Evolutionary conservation across 305 asterid genomes (phyloP).

Genomic region (Coffea humblotiana): DNA sequence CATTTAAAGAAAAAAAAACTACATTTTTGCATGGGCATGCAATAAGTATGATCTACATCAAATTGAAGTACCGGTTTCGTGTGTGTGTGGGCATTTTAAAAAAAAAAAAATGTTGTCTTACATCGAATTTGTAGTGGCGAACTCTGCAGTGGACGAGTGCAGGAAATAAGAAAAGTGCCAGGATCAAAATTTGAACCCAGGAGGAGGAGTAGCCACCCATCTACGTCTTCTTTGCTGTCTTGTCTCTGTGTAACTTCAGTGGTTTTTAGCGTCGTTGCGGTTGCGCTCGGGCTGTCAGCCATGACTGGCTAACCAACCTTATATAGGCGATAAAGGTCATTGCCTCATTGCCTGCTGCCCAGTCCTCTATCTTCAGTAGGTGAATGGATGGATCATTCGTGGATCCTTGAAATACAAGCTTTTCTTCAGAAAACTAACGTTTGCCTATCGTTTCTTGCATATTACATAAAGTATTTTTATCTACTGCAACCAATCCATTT

Average conservation of each 20-base stretch:
- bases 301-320: constrained; percentile 48
- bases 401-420: constrained; percentile 46
- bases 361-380: constrained; percentile 80
- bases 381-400: constrained; percentile 29
- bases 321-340: constrained; percentile 35
- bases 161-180: constrained; percentile 42
- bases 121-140: constrained; percentile 80
- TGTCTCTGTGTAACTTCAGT: background rate
- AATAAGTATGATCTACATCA: background rate
- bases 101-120: constrained; percentile 27
- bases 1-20: background rate
- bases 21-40: background rate
- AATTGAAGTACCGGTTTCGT: background rate
- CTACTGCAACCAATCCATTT: background rate
- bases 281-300: constrained; percentile 29
- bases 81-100: no score
- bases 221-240: background rate
- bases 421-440: constrained; percentile 20
- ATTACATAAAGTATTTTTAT: constrained; percentile 42
- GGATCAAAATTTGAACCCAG: constrained; percentile 27
- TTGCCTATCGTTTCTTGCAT: constrained; percentile 38
- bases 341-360: constrained; percentile 31
- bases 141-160: constrained; percentile 48
- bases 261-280: constrained; percentile 27
- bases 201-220: constrained; percentile 28